Conservation (phyloP, 164 flowering plant species). For the Amborella trichopoda region DNA sequence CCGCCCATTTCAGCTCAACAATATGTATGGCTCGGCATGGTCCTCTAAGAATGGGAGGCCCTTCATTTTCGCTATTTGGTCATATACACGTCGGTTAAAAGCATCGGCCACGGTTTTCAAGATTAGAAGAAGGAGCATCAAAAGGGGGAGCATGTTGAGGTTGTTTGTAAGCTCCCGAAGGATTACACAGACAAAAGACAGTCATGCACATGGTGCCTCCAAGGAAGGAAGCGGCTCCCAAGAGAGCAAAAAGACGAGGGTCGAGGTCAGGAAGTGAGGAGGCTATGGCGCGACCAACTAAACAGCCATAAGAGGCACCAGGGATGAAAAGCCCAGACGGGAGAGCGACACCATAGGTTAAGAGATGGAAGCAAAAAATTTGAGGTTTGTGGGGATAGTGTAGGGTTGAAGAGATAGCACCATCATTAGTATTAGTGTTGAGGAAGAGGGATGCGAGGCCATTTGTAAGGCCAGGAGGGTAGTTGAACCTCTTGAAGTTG, state of each 20-base stretch:
- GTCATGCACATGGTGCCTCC: constrained; percentile 99
- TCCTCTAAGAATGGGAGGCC: constrained; percentile 87
- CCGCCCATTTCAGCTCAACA: too few relatives aligned
- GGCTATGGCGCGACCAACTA: constrained; percentile 45
- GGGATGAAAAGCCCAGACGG: constrained; percentile 97
- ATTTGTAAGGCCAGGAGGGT: constrained; percentile 65
- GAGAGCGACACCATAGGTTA: constrained; percentile 85
- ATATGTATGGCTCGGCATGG: constrained; percentile 92
- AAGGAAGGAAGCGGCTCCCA: constrained; percentile 95
- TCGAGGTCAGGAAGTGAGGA: constrained; percentile 44
- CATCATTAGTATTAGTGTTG: constrained; percentile 83
- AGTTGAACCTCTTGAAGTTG: constrained; percentile 75
- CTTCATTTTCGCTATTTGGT: constrained; percentile 78
- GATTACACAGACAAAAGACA: constrained; percentile 85
- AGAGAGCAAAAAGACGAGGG: constrained; percentile 62
- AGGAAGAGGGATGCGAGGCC: constrained; percentile 87
- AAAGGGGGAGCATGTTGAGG: constrained; percentile 72
- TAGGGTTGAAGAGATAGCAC: constrained; percentile 37
- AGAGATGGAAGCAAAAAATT: constrained; percentile 53
- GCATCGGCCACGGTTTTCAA: constrained; percentile 86
- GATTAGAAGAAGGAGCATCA: constrained; percentile 87
- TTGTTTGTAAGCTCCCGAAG: constrained; percentile 86
- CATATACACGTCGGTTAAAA: constrained; percentile 86
- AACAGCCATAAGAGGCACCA: constrained; percentile 87
- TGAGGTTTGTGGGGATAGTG: constrained; percentile 59